Evolutionary conservation across 257 asterid species (phyloP), one percentile per base, ranked within the genome.

Genomic region (Buddleja alternifolia): DNA sequence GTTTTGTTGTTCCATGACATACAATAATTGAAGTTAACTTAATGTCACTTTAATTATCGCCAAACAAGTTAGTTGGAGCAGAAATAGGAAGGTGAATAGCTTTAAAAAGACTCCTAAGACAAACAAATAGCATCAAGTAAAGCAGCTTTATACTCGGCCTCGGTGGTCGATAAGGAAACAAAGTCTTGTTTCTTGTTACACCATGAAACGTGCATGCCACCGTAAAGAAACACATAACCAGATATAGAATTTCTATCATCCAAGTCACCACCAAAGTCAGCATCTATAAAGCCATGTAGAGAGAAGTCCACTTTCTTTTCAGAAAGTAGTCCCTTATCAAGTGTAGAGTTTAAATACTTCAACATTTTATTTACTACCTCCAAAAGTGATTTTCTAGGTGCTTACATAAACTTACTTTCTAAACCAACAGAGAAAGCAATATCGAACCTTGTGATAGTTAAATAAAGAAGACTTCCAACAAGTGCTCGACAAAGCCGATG

Each of bases 291-390:
- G 0, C 77, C 77, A 1, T 0, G 0, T 23, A 71, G 10, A 0
- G 60, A 23, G 11, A 51, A 1, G 17, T 34, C 21, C 23, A 44
- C 34, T 0, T 16, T 21, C 14, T 19, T n/a, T 23, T 37, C 3
- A 2, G 1, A 46, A 7, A 56, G 32, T 10, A 56, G 10, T 14
- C 21, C 44, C 39, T 11, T n/a, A 12, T 25, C 11, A 8, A 4
- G 0, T 19, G 66, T 52, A 7, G 25, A 2, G 7, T 63, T 70
- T 0, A 70, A 32, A 39, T 70, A 75, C 1, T 41, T 54, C 16
- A 75, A 1, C 1, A 69, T 74, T 6, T 17, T 53, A 53, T 54
- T 70, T 23, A 69, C 56, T 0, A 46, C 80, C n/a, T 69, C 58
- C 25, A 75, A 29, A 20, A 45, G 65, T 0, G 63, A 52, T 0